Evolutionary conservation across 352 stramenopile genomes (phyloP).

Genomic region (Globisporangium paroecandrum): DNA sequence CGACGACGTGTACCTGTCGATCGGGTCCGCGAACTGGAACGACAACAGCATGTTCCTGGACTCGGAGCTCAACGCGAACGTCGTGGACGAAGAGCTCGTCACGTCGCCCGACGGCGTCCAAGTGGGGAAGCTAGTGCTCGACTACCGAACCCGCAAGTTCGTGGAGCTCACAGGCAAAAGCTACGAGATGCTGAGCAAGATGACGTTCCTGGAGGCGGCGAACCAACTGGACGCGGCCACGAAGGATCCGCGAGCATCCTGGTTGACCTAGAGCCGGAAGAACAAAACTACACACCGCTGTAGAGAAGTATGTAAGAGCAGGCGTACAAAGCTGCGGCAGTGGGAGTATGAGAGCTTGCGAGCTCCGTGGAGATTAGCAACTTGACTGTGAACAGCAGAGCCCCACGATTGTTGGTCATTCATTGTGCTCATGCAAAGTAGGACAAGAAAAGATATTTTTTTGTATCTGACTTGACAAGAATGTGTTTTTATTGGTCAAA

Average conservation of each 20-base stretch:
- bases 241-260: slow-evolving; percentile 25
- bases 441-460: neutral
- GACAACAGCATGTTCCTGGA: slow-evolving; percentile 54
- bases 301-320: neutral
- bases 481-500: neutral
- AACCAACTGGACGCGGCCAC: slow-evolving; percentile 31
- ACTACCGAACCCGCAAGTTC: slow-evolving; percentile 62
- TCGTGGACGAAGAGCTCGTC: slow-evolving; percentile 38
- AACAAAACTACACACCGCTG: slow-evolving; percentile 13
- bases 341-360: neutral
- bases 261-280: slow-evolving; percentile 19
- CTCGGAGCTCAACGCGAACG: slow-evolving; percentile 46
- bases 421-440: neutral
- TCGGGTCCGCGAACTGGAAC: slow-evolving; percentile 64
- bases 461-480: neutral
- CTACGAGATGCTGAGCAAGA: slow-evolving; percentile 31
- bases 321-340: neutral
- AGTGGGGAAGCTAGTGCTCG: slow-evolving; percentile 31
- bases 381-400: neutral
- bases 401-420: neutral
- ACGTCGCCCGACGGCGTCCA: slow-evolving; percentile 26
- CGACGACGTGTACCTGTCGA: slow-evolving; percentile 12
- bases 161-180: slow-evolving; percentile 39
- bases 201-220: slow-evolving; percentile 41
- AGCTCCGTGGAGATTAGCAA: neutral